These are phyloP conservation scores for Aspergillus melleus DNA, from an alignment of 2,329 filamentous ascomycete genomes.

Conservation along the genomic window DNA sequence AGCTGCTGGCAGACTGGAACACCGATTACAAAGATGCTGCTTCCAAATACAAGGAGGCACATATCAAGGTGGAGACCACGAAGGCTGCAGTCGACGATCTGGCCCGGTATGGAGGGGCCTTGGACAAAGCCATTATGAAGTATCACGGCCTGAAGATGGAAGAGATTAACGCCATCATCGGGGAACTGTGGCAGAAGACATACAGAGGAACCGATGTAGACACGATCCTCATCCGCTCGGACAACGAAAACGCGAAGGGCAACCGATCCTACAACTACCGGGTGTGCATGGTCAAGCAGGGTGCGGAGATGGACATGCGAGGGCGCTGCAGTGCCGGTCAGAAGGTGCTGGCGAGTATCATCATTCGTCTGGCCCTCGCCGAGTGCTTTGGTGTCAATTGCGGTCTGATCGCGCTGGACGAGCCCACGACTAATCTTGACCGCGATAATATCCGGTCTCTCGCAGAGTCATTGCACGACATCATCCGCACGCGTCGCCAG, in stretches of 20 bases:
- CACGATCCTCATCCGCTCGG: conserved; percentile 90
- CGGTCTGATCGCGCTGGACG: conserved; percentile 92
- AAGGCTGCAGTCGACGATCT: conserved; percentile 92
- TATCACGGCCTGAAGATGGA: conserved; percentile 98
- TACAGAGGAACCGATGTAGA: conserved; percentile 98
- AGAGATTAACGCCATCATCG: conserved; percentile 92
- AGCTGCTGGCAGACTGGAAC: conserved; percentile 76
- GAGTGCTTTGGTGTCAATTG: conserved; percentile 97
- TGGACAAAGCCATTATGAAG: conserved; percentile 96
- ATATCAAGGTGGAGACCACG: conserved; percentile 87
- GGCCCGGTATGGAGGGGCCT: conserved; percentile 73
- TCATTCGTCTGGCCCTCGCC: conserved; percentile 92
- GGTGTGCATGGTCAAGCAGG: conserved; percentile 95
- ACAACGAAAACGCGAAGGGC: conserved; percentile 72
- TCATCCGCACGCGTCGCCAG: conserved; percentile 77
- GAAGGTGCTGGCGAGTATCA: conserved; percentile 94
- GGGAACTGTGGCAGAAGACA: conserved; percentile 94
- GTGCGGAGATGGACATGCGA: conserved; percentile 99
- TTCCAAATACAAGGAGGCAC: conserved; percentile 76
- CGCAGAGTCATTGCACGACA: conserved; percentile 78
- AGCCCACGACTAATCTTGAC: conserved; percentile 96
- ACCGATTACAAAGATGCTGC: conserved; percentile 83
- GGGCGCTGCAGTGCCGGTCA: conserved; percentile 95
- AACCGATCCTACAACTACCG: conserved; percentile 95
- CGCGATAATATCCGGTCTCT: conserved; percentile 90